Base-by-base conservation (phyloP, 2,329 filamentous ascomycete species). In the Microdochium bolleyi region DNA sequence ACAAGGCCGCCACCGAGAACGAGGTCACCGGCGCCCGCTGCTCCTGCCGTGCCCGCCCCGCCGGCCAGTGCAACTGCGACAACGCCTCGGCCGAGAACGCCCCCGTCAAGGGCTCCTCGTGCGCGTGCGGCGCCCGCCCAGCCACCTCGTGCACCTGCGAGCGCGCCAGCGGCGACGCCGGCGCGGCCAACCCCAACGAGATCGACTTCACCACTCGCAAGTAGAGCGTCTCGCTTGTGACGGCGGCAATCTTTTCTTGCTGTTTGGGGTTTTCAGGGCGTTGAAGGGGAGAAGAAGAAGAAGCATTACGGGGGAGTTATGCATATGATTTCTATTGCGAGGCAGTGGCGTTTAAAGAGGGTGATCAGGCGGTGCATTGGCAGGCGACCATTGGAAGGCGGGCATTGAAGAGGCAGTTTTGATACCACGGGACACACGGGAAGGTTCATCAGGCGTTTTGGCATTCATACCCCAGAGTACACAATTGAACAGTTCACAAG, bases 141-240 rank as follows among this genome's bases (percentile, higher is more conserved):
- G 78, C 82, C 60, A 83, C 75, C 65, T 83, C 79, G 24, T 94
- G 89, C 73, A 94, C 87, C n/a, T 96, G 91, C 67, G 86, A 90
- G 70, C 67, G 79, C 49, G 78, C 80, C 59, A 79, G 82, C 52
- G 80, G 80, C 38, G 49, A 46, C 19, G 52, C n/a, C n/a, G 25
- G 19, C n/a, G 24, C 24, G 24, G 76, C 78, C 54, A 82, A 87
- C 59, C 78, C 83, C 25, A 77, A 86, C 60, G 92, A 96, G 81
- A 88, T 80, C 50, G 92, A 96, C 70, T 96, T 96, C 66, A 96
- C 91, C 37, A 89, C 85, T 52, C 83, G 80, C 73, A 72, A 73
- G 60, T 78, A 70, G 62, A 55, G 27, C 3, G 16, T 27, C 21
- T n/a, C n/a, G n/a, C n/a, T n/a, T n/a, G n/a, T n/a, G n/a, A 2